phyloP scores from a whole-genome alignment of 148 eudicot species.

The Silene conica region DNA sequence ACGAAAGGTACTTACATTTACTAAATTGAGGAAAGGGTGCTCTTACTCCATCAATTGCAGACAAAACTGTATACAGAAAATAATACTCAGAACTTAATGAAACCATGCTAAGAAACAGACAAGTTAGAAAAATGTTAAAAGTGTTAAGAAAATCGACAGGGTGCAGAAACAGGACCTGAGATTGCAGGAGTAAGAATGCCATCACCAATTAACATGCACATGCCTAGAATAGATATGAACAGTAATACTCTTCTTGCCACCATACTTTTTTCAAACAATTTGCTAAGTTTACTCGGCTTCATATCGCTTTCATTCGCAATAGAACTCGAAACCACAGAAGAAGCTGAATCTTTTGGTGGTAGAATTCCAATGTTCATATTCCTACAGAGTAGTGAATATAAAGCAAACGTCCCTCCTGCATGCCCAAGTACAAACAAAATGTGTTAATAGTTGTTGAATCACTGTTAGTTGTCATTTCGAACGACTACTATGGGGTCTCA shows the following conservation, averaged over 20 bases:
- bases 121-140: neutral
- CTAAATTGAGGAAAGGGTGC: slow-evolving; percentile 59
- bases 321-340: slow-evolving; percentile 24
- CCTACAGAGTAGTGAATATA: slow-evolving; percentile 61
- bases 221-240: slow-evolving; percentile 62
- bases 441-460: no score
- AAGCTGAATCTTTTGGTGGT: slow-evolving; percentile 23
- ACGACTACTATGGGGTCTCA: no score
- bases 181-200: slow-evolving; percentile 78
- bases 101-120: neutral
- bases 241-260: slow-evolving; percentile 56
- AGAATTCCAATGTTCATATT: slow-evolving; percentile 53
- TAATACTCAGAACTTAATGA: neutral
- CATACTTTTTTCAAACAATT: slow-evolving; percentile 46
- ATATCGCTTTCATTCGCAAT: slow-evolving; percentile 8
- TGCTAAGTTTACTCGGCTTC: slow-evolving; percentile 42
- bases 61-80: slow-evolving; percentile 40
- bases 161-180: slow-evolving; percentile 41
- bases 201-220: slow-evolving; percentile 80
- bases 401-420: slow-evolving; percentile 73
- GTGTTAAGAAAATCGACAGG: neutral
- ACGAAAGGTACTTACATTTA: slow-evolving; percentile 62
- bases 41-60: slow-evolving; percentile 69
- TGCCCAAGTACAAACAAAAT: no score
- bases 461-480: no score